These are phyloP conservation scores for Austroboletus niveus DNA, from an alignment of 1,284 basidiomycete genomes.

Conservation along the genomic window DNA sequence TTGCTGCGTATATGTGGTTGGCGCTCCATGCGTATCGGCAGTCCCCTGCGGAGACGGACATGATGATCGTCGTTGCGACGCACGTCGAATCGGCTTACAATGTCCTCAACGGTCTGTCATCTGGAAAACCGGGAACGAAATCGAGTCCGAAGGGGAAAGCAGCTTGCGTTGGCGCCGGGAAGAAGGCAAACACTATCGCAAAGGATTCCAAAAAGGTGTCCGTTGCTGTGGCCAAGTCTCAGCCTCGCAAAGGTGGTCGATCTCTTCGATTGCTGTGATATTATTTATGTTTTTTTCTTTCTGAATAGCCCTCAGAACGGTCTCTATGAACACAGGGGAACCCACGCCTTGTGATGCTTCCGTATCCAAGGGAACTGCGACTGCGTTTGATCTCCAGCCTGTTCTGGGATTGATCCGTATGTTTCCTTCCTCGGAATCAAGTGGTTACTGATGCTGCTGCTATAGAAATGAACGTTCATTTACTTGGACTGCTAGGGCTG, in stretches of 20 bases:
- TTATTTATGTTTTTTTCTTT: not conserved
- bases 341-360: conserved; percentile 7
- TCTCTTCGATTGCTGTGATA: not conserved
- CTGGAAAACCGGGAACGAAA: conserved; percentile 1
- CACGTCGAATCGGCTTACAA: conserved; percentile 52
- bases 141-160: conserved; percentile 25
- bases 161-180: not conserved
- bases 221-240: conserved; percentile 39
- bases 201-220: conserved; percentile 15
- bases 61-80: conserved; percentile 40
- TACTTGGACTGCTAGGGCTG: conserved; percentile 64
- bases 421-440: not conserved
- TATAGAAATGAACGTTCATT: conserved; percentile 54
- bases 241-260: conserved; percentile 41
- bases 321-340: conserved; percentile 35
- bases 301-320: conserved; percentile 32
- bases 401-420: conserved; percentile 20
- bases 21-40: conserved; percentile 61
- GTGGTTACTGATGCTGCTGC: conserved; percentile 1
- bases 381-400: conserved; percentile 39
- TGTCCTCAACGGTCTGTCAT: conserved; percentile 42
- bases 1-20: conserved; percentile 58
- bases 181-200: not conserved
- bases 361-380: conserved; percentile 17
- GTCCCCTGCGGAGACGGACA: conserved; percentile 29